phyloP scores from a whole-genome alignment of 257 asterid species.

The Plantago elongata region DNA sequence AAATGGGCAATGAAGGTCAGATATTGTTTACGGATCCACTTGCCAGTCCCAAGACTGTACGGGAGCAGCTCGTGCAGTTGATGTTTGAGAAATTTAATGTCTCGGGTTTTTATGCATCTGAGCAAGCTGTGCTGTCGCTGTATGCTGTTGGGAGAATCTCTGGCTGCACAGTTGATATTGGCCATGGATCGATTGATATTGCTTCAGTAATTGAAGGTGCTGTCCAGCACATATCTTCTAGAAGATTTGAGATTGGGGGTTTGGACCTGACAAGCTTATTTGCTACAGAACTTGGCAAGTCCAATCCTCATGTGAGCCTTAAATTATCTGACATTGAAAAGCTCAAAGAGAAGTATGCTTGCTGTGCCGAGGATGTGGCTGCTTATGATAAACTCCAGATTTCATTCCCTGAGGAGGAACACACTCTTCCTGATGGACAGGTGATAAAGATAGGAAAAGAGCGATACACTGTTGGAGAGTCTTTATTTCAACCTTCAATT shows the following conservation, averaged over 20 bases:
- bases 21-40: slow-evolving; percentile 92
- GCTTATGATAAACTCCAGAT: slow-evolving; percentile 50
- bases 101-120: slow-evolving; percentile 90
- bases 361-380: slow-evolving; percentile 71
- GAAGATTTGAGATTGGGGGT: slow-evolving; percentile 91
- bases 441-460: slow-evolving; percentile 85
- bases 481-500: slow-evolving; percentile 80
- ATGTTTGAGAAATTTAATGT: slow-evolving; percentile 93
- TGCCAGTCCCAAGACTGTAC: slow-evolving; percentile 83
- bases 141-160: slow-evolving; percentile 50
- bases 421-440: slow-evolving; percentile 96
- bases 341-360: slow-evolving; percentile 73
- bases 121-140: slow-evolving; percentile 91
- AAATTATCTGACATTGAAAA: slow-evolving; percentile 66
- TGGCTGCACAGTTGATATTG: slow-evolving; percentile 5
- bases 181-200: slow-evolving; percentile 43
- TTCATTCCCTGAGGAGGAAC: slow-evolving; percentile 65
- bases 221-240: slow-evolving; percentile 90
- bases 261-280: slow-evolving; percentile 73
- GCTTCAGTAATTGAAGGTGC: slow-evolving; percentile 98
- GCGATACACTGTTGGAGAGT: slow-evolving; percentile 83
- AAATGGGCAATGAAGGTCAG: slow-evolving; percentile 95
- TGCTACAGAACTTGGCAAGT: slow-evolving; percentile 56
- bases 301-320: slow-evolving; percentile 59
- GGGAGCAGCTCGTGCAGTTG: slow-evolving; percentile 92